Conservation (phyloP, 768 basidiomycete genomes). For the Obba rivulosa region DNA sequence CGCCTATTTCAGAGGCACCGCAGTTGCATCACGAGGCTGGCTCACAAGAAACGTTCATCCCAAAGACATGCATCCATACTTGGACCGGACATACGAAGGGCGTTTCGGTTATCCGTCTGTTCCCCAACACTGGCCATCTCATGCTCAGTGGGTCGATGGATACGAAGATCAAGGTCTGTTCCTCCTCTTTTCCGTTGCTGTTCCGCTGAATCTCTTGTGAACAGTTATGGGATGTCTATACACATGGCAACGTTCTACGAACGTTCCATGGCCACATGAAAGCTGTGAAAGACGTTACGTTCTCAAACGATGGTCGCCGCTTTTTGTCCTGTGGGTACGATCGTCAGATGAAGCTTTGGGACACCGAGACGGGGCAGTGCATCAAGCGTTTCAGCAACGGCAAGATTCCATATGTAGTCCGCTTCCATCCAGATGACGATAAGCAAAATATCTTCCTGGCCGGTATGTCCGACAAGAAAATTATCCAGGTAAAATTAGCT, state of each 20-base stretch:
- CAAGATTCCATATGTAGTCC: conserved; percentile 93
- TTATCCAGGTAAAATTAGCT: conserved; percentile 72
- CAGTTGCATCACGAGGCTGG: conserved; percentile 76
- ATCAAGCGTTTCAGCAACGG: conserved; percentile 95
- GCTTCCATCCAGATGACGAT: conserved; percentile 94
- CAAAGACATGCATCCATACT: conserved; percentile 93
- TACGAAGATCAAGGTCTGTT: conserved; percentile 88
- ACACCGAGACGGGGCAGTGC: conserved; percentile 98
- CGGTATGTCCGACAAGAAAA: conserved; percentile 99
- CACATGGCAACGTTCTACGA: conserved; percentile 91
- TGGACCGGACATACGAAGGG: conserved; percentile 98
- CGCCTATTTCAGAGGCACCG: conserved; percentile 84
- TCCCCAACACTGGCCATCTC: conserved; percentile 91
- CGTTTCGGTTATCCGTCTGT: conserved; percentile 88
- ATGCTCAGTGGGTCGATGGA: conserved; percentile 96
- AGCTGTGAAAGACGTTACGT: conserved; percentile 93
- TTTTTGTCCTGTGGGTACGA: conserved; percentile 95
- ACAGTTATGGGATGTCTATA: conserved; percentile 98
- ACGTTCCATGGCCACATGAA: conserved; percentile 97
- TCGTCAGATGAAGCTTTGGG: conserved; percentile 98
- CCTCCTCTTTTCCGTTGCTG: neutral
- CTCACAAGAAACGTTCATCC: conserved; percentile 87
- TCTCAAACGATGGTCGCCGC: conserved; percentile 85
- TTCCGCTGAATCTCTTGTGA: conserved; percentile 7
- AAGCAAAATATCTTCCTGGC: conserved; percentile 96